Base-by-base conservation (phyloP, 2,329 filamentous ascomycete species). In the Elsinoe perseae region DNA sequence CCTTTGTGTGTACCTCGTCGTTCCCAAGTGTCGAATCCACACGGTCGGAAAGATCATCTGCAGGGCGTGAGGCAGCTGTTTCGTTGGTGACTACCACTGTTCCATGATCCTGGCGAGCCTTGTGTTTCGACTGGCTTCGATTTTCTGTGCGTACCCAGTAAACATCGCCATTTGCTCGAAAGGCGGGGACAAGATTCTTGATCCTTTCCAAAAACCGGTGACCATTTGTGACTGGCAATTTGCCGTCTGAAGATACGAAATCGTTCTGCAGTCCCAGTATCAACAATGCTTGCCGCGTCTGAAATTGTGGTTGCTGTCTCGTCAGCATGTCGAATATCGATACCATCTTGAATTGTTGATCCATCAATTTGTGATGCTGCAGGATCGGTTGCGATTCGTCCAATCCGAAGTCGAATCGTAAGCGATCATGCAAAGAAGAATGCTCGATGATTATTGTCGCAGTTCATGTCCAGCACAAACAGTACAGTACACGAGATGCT, bases 231-330 rank as follows among this genome's bases (percentile, higher is more conserved):
- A 91, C 81, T 10, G 83, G 79, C 18, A 96, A 72, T 23, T 83
- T 80, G 56, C 87, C 86, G 52, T 82, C 77, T 1, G 80, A 72
- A 5, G 82, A 77, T 57, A 95, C 73, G 65, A 97, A 95, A 69
- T 96, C 92, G 64, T 95, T 89, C 67, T 97, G 93, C 32, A 95
- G 81, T 65, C 95, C 92, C 61, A 96, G 78, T 16, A 95, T 74
- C 18, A 97, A 75, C 42, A 98, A 77, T 1, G 89, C 92, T 71
- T 82, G 81, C 57, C 79, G 73, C 21, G 80, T 83, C 60, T 80
- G 72, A 58, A 84, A 75, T 55, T 73, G 72, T 14, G 80, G 78
- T 54, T 52, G 48, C 18, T 52, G 48, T 14, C 48, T 18, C 23
- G 48, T 52, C 30, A 52, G 48, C 48, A 52, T 52, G 20, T 52